phyloP scores from a whole-genome alignment of 306 rosid species.

The Chamaecrista fasciculata region DNA sequence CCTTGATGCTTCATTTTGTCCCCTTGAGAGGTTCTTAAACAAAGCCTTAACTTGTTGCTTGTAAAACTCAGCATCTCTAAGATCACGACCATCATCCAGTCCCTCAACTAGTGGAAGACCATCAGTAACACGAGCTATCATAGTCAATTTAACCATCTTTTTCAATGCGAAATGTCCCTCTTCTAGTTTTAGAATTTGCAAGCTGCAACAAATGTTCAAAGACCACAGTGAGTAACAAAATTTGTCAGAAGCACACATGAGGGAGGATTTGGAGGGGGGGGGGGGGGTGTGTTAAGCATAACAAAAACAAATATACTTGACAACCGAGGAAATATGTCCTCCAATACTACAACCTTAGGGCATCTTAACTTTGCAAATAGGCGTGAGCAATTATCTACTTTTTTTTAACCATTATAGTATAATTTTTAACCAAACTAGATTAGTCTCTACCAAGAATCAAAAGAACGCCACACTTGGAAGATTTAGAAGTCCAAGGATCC shows the following conservation, averaged over 20 bases:
- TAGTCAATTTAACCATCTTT: constrained; percentile 95
- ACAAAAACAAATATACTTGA: background rate
- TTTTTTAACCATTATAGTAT: background rate
- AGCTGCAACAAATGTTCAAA: constrained; percentile 20
- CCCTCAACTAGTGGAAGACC: constrained; percentile 97
- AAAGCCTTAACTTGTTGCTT: constrained; percentile 94
- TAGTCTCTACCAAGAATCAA: background rate
- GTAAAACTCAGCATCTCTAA: constrained; percentile 71
- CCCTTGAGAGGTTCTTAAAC: constrained; percentile 89
- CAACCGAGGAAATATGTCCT: background rate
- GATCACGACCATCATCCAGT: constrained; percentile 88
- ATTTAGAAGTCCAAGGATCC: background rate
- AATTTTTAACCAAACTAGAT: background rate
- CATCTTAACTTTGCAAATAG: background rate
- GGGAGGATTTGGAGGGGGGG: no score
- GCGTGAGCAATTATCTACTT: background rate
- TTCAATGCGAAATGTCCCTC: constrained; percentile 36
- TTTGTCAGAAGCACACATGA: background rate
- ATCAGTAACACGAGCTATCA: constrained; percentile 96
- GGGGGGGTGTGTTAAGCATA: no score
- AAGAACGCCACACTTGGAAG: background rate
- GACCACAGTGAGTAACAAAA: constrained; percentile 16
- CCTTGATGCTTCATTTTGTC: constrained; percentile 91
- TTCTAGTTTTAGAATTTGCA: constrained; percentile 20
- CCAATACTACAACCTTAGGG: background rate